Evolutionary conservation across 345 rosid genomes (phyloP), one percentile per base, ranked within the genome.

Genomic region (Kandelia obovata): DNA sequence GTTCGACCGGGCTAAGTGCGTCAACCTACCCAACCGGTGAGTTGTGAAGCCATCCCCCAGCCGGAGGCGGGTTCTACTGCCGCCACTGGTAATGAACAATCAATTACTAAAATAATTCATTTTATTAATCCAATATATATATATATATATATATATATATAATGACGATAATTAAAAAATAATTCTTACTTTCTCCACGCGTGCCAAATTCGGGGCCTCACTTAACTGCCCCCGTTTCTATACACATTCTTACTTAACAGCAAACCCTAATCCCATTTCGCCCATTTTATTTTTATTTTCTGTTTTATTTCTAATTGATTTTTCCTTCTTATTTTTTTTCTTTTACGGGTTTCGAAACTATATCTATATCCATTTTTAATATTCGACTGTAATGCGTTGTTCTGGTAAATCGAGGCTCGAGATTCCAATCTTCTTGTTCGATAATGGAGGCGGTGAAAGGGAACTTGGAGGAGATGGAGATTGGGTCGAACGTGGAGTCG

Each of bases 401-500:
- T 67, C 61, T 71, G 47, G 49, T 59, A 13, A 61, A 26, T 53
- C 23, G 25, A 39, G 55, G 43, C 58, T 62, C 60, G 58, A 67
- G 55, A 46, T 19, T 57, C 55, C 58, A 71, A 28, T 59, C 52
- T 59, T 63, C 67, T 35, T 27, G 17, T 63, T 63, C 51, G 58
- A 72, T 35, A 64, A 78, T 77, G 80, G 76, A 67, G 65, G 72
- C 51, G 32, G 64, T 74, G 65, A 68, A 60, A 26, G 64, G 43
- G 57, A 71, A 78, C 55, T 53, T 78, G 8, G 65, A 53, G 53
- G 80, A 64, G 57, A 35, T 53, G 64, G 86, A 88, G 77, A 73
- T 89, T 75, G 89, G 94, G 75, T 83, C 77, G 75, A 82, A 98
- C 9, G 78, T 72, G 65, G 96, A 79, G 83, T 86, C 89, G 47